A percentile compares a stretch with the other conserved stretches of the same genome.
phyloP scores from a whole-genome alignment of 371 early-diverging fungal genomes.

The Coemansia sp. region DNA sequence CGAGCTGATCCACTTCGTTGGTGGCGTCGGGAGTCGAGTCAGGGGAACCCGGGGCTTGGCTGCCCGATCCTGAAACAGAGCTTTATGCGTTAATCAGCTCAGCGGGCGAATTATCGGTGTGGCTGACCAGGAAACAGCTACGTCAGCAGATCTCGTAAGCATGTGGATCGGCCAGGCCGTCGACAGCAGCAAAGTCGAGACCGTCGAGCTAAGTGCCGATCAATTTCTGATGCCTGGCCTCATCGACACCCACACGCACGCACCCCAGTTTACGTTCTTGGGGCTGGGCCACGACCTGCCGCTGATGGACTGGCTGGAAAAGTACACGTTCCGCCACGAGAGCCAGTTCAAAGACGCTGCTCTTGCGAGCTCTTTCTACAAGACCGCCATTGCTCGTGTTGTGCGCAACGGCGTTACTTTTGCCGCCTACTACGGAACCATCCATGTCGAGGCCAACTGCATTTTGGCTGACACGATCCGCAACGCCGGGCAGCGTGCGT shows the following conservation, averaged over 20 bases:
- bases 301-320: conserved; percentile 84
- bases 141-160: conserved; percentile 14
- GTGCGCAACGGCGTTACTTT: conserved; percentile 81
- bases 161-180: conserved; percentile 26
- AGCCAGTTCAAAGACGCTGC: conserved; percentile 60
- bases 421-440: conserved; percentile 88
- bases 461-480: conserved; percentile 67
- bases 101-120: conserved; percentile 44
- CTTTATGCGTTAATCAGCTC: conserved; percentile 30
- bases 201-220: conserved; percentile 43
- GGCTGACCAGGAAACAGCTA: neutral
- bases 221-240: conserved; percentile 86
- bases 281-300: conserved; percentile 88
- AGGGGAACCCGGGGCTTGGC: too few relatives aligned
- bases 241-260: conserved; percentile 91
- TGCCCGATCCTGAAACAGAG: too few relatives aligned
- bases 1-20: too few relatives aligned
- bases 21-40: too few relatives aligned
- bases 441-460: conserved; percentile 73
- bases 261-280: conserved; percentile 88
- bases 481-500: conserved; percentile 81
- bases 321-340: conserved; percentile 85
- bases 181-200: conserved; percentile 3
- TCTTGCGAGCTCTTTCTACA: conserved; percentile 67
- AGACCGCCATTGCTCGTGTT: conserved; percentile 63